phyloP scores from a whole-genome alignment of 2,329 filamentous ascomycete genomes.

The Beauveria pseudobassiana region DNA sequence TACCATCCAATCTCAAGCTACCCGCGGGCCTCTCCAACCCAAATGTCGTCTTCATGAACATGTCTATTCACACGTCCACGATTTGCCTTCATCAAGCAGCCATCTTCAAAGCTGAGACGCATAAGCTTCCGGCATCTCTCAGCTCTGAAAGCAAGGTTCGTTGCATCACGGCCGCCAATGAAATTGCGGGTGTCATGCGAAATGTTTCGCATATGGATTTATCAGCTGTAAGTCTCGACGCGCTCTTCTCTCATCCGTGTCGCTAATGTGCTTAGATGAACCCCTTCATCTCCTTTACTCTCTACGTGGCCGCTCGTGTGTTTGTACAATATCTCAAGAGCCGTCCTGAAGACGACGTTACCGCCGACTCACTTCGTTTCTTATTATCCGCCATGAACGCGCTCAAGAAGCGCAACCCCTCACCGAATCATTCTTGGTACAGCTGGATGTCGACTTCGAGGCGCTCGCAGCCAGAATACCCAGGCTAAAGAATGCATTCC shows the following conservation, averaged over 20 bases:
- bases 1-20: slow-evolving; percentile 75
- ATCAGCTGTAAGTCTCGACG: slow-evolving; percentile 53
- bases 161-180: slow-evolving; percentile 87
- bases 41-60: slow-evolving; percentile 89
- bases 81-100: slow-evolving; percentile 98
- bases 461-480: slow-evolving; percentile 57
- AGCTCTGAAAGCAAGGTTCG: slow-evolving; percentile 85
- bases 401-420: slow-evolving; percentile 78
- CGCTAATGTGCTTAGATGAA: slow-evolving; percentile 63
- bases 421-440: slow-evolving; percentile 89
- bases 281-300: slow-evolving; percentile 87
- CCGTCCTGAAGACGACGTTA: slow-evolving; percentile 74
- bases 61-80: slow-evolving; percentile 93
- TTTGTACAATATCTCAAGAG: slow-evolving; percentile 97
- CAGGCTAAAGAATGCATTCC: slow-evolving; percentile 47
- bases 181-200: slow-evolving; percentile 91
- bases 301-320: slow-evolving; percentile 91
- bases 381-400: slow-evolving; percentile 85
- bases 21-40: slow-evolving; percentile 67
- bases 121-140: slow-evolving; percentile 67
- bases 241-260: not conserved
- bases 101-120: slow-evolving; percentile 93
- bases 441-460: slow-evolving; percentile 86
- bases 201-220: slow-evolving; percentile 89
- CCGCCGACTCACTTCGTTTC: slow-evolving; percentile 77